Evolutionary conservation across 2,329 filamentous ascomycete species (phyloP), one percentile per base, ranked within the genome.

Genomic region (Pseudogymnoascus sp.): DNA sequence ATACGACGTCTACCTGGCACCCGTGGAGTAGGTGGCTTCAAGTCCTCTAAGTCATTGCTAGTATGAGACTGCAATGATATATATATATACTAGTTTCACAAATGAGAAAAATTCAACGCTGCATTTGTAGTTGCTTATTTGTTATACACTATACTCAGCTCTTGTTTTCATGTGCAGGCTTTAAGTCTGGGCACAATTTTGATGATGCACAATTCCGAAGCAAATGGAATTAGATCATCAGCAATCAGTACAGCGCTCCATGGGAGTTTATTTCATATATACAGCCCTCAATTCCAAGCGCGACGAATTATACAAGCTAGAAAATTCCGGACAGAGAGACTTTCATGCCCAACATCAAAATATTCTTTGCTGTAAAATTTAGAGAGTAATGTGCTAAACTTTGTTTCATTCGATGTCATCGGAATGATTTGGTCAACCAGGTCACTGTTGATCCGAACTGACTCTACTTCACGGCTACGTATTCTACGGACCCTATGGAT

Each of bases 1-100:
- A 58, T 74, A 73, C 61, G 60, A 70, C 63, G 63, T 70, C 12
- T 62, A 57, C 30, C 64, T 70, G 11, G 62, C 63, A 7, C 60
- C 60, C 22, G 8, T 20, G 14, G 35, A 38, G 35, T 38, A 38
- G 35, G 16, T 38, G 35, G 35, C 7, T 38, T 9, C 5, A 25
- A 25, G 22, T 5, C 3, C 22, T 25, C 5, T 25, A 25, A 25
- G 22, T 25, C 5, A 25, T 25, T 25, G 22, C 22, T 25, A 25
- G 22, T 25, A 25, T 2, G 22, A 25, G 35, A 18, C 12, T 18
- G 35, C 35, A 37, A 37, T 37, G n/a, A n/a, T 37, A 37, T 7
- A 14, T 7, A 14, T 37, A 37, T 37, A 37, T 37, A 16, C 35
- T 38, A 16, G 6, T 38, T 38, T 38, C 35, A 38, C 35, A 38